Conservation (phyloP, 306 rosid species). For the Prosopis cineraria region DNA sequence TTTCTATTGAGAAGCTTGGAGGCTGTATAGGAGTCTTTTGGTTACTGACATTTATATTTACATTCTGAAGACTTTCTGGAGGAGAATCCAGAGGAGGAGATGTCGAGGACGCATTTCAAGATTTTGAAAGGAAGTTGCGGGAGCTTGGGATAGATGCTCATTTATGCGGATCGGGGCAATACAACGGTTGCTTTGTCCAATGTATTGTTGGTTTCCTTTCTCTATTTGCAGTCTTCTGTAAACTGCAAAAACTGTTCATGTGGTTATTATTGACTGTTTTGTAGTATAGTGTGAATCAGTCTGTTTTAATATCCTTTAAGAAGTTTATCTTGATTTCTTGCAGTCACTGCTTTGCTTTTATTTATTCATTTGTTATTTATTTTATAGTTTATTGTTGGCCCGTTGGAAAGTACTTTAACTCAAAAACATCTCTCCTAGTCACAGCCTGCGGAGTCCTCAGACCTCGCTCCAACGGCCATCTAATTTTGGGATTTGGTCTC, state of each 20-base stretch:
- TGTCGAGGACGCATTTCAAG: slow-evolving; percentile 11
- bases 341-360: background rate
- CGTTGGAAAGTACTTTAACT: slow-evolving; percentile 14
- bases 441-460: background rate
- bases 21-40: background rate
- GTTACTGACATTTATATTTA: background rate
- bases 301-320: background rate
- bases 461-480: background rate
- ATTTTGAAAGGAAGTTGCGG: slow-evolving; percentile 52
- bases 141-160: slow-evolving; percentile 56
- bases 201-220: slow-evolving; percentile 44
- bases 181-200: slow-evolving; percentile 67
- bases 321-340: background rate
- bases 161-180: slow-evolving; percentile 60
- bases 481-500: slow-evolving; percentile 17
- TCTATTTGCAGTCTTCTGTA: background rate
- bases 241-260: background rate
- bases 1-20: background rate
- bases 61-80: slow-evolving; percentile 43
- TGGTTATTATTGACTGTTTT: slow-evolving; percentile 10
- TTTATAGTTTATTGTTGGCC: background rate
- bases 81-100: slow-evolving; percentile 43
- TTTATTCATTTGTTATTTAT: background rate
- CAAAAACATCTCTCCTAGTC: background rate
- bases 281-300: background rate